Evolutionary conservation across 345 rosid genomes (phyloP).

Genomic region (Salix viminalis): DNA sequence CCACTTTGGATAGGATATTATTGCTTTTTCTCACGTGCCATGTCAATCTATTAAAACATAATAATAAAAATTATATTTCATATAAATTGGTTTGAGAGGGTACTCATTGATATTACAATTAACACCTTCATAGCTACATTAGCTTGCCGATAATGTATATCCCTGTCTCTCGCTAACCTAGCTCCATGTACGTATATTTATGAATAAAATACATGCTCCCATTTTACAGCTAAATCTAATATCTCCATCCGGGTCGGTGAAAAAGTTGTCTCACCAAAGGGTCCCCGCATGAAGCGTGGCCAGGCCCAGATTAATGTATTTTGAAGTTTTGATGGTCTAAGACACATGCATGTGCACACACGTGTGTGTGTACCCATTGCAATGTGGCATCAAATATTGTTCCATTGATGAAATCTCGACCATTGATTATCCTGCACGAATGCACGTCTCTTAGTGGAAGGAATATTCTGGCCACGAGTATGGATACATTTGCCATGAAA

Average conservation of each 20-base stretch:
- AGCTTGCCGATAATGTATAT: background rate
- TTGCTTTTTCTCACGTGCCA: slow-evolving; percentile 19
- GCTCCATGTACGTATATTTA: background rate
- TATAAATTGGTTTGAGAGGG: background rate
- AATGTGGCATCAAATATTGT: background rate
- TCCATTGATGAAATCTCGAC: background rate
- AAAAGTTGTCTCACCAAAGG: slow-evolving; percentile 19
- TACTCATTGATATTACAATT: background rate
- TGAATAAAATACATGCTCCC: background rate
- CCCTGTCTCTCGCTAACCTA: background rate
- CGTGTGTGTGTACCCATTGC: too few relatives aligned
- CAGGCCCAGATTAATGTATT: slow-evolving; percentile 18
- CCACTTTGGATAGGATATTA: background rate
- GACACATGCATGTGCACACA: background rate
- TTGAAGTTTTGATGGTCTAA: background rate
- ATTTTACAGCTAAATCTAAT: background rate
- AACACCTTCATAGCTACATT: background rate
- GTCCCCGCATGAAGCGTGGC: slow-evolving; percentile 26
- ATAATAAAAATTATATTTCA: too few relatives aligned
- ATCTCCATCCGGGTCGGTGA: slow-evolving; percentile 18
- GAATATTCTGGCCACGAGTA: background rate
- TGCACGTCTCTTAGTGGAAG: background rate
- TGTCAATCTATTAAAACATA: background rate
- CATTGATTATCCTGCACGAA: background rate
- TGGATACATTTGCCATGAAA: background rate